Conservation (phyloP, 2,329 filamentous ascomycete species). For the Davidsoniella neocaledoniae region DNA sequence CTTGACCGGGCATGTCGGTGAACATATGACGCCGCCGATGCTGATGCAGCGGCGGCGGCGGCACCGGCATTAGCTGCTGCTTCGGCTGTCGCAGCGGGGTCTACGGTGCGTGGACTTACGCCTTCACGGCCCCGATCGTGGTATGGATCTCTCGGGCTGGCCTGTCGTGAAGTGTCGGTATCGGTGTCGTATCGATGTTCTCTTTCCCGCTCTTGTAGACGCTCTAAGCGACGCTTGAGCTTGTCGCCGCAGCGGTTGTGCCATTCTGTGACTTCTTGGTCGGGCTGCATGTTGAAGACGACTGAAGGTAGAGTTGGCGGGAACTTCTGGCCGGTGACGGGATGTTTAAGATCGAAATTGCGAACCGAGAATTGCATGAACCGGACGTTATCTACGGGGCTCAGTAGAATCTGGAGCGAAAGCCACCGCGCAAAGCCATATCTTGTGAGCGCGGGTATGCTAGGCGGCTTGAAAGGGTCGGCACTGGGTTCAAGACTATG, state of each 20-base stretch:
- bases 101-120: not conserved
- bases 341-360: slow-evolving; percentile 60
- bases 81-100: not conserved
- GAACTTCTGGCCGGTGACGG: slow-evolving; percentile 54
- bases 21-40: not conserved
- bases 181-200: not conserved
- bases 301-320: slow-evolving; percentile 38
- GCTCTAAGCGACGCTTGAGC: slow-evolving; percentile 27
- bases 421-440: slow-evolving; percentile 88
- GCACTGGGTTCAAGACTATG: slow-evolving; percentile 67
- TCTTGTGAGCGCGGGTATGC: slow-evolving; percentile 64
- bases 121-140: not conserved
- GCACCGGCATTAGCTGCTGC: not conserved
- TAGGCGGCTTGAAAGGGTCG: slow-evolving; percentile 56
- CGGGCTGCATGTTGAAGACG: slow-evolving; percentile 56
- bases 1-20: slow-evolving; percentile 6
- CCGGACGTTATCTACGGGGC: slow-evolving; percentile 71
- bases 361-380: slow-evolving; percentile 68
- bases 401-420: slow-evolving; percentile 74
- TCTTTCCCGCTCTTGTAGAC: slow-evolving; percentile 1
- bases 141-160: not conserved
- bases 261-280: slow-evolving; percentile 72
- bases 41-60: not conserved
- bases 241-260: slow-evolving; percentile 60
- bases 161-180: not conserved